Conservation (phyloP, 176 grass and related monocot species). For the Zea luxurians region DNA sequence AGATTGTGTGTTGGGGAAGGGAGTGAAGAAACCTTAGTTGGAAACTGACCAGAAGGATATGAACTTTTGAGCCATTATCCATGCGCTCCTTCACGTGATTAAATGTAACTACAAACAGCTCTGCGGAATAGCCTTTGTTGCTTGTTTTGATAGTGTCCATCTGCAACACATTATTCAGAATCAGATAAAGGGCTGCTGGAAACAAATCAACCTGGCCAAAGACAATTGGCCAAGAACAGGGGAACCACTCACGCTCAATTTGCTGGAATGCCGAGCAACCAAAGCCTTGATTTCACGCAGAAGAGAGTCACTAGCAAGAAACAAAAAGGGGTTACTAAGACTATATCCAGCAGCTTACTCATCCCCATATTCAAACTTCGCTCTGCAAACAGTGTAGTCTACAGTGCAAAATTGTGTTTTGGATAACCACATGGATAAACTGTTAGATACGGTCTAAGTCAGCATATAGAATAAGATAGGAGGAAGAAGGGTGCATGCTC, state of each 20-base stretch:
- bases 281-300: slow-evolving; percentile 64
- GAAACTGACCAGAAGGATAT: slow-evolving; percentile 89
- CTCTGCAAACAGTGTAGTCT: no score
- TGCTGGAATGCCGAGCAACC: slow-evolving; percentile 68
- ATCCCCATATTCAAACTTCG: no score
- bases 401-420: no score
- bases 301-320: slow-evolving; percentile 58
- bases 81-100: slow-evolving; percentile 49
- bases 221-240: background rate
- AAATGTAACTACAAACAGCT: slow-evolving; percentile 78
- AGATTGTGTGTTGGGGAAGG: background rate
- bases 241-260: slow-evolving; percentile 59
- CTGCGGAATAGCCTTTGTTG: slow-evolving; percentile 73
- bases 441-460: no score
- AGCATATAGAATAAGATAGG: background rate
- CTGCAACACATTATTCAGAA: slow-evolving; percentile 39
- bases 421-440: no score
- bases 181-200: background rate
- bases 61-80: slow-evolving; percentile 53
- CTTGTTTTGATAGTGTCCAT: slow-evolving; percentile 70
- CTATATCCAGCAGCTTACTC: no score
- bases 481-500: background rate
- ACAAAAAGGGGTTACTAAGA: background rate
- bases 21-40: background rate
- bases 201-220: background rate